Percentiles rank a stretch among this genome's conserved stretches.
phyloP scores from a whole-genome alignment of 768 basidiomycete species.

The Stropharia rugosoannulata region DNA sequence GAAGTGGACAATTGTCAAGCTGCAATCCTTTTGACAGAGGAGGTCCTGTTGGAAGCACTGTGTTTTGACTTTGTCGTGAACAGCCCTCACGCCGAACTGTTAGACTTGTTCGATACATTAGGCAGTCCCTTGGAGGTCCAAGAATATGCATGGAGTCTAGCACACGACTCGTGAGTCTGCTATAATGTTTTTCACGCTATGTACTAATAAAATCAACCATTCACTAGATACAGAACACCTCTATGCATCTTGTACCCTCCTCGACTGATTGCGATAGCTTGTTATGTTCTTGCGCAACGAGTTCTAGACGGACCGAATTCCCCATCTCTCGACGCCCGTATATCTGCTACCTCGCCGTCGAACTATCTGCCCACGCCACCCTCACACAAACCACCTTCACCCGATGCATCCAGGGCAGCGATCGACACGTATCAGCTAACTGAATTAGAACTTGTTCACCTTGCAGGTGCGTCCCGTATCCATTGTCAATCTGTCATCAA shows the following conservation, averaged over 20 bases:
- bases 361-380: conserved; percentile 81
- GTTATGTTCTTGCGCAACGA: conserved; percentile 75
- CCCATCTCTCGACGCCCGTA: conserved; percentile 70
- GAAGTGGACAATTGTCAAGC: conserved; percentile 74
- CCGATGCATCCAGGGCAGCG: conserved; percentile 66
- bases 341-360: conserved; percentile 69
- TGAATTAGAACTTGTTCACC: conserved; percentile 52
- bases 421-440: conserved; percentile 66
- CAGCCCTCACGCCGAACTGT: conserved; percentile 74
- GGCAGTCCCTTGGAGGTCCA: conserved; percentile 49
- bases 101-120: conserved; percentile 66
- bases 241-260: conserved; percentile 71
- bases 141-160: conserved; percentile 83
- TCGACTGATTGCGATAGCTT: conserved; percentile 72
- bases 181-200: conserved; percentile 2
- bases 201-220: conserved; percentile 7
- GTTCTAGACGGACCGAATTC: conserved; percentile 73
- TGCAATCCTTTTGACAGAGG: conserved; percentile 72
- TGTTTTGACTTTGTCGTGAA: conserved; percentile 85
- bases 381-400: conserved; percentile 70
- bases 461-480: conserved; percentile 52
- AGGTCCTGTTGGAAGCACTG: conserved; percentile 75
- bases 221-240: conserved; percentile 71
- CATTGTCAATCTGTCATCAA: neutral
- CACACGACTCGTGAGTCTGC: conserved; percentile 77